These are phyloP conservation scores for Coemansia sp. DNA, from an alignment of 192 early-diverging fungal genomes.

Conservation along the genomic window DNA sequence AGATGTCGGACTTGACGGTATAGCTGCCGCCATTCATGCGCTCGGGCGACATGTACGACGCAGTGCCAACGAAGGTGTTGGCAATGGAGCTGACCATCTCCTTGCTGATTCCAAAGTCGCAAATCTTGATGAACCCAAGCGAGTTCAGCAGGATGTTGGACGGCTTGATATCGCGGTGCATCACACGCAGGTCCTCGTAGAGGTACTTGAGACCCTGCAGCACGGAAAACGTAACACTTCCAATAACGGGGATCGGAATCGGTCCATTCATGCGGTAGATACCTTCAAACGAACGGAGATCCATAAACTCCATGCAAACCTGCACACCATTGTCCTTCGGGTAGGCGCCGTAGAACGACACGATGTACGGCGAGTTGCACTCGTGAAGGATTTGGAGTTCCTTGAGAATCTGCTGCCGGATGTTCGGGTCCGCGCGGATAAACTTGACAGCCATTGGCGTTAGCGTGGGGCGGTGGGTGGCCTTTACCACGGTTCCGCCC, in stretches of 20 bases:
- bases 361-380: conserved; percentile 93
- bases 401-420: conserved; percentile 87
- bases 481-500: conserved; percentile 87
- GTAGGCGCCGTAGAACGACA: conserved; percentile 97
- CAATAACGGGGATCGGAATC: conserved; percentile 85
- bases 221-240: conserved; percentile 77
- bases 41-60: conserved; percentile 85
- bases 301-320: conserved; percentile 99
- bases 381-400: conserved; percentile 96
- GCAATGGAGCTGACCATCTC: conserved; percentile 82
- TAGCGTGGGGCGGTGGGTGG: conserved; percentile 81
- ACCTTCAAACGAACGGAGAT: conserved; percentile 85
- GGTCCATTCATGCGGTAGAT: conserved; percentile 92
- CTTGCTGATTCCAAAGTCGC: conserved; percentile 91
- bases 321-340: conserved; percentile 78
- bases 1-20: conserved; percentile 79
- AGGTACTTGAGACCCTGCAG: conserved; percentile 81
- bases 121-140: conserved; percentile 75
- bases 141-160: conserved; percentile 85
- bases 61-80: conserved; percentile 84
- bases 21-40: conserved; percentile 77
- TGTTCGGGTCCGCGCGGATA: conserved; percentile 64
- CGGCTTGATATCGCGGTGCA: conserved; percentile 94
- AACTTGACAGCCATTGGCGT: conserved; percentile 93
- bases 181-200: conserved; percentile 85